Conservation (phyloP, 306 rosid genomes). For the Amphicarpaea edgeworthii region DNA sequence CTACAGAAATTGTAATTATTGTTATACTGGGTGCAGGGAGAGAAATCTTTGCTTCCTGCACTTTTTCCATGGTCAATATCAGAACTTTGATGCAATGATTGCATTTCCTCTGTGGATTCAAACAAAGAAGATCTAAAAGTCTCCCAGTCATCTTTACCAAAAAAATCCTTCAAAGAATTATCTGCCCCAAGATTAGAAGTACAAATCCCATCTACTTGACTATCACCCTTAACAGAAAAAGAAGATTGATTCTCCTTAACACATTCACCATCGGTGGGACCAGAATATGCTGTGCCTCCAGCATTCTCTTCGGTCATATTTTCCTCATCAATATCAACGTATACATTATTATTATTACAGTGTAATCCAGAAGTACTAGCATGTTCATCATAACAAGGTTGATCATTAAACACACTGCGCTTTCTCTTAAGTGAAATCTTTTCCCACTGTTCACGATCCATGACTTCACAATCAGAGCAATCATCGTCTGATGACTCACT, state of each 20-base stretch:
- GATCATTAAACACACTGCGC: slow-evolving; percentile 49
- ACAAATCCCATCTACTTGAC: slow-evolving; percentile 27
- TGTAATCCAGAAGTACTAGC: slow-evolving; percentile 70
- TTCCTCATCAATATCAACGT: slow-evolving; percentile 47
- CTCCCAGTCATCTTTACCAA: slow-evolving; percentile 45
- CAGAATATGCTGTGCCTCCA: slow-evolving; percentile 54
- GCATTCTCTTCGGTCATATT: slow-evolving; percentile 46
- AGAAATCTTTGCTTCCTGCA: slow-evolving; percentile 45
- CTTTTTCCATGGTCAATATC: slow-evolving; percentile 43
- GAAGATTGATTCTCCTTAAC: slow-evolving; percentile 45
- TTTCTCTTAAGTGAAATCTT: slow-evolving; percentile 69
- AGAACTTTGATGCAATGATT: slow-evolving; percentile 13
- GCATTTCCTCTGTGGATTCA: slow-evolving; percentile 37
- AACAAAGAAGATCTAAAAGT: slow-evolving; percentile 20
- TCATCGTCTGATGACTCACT: slow-evolving; percentile 68
- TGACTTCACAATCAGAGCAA: slow-evolving; percentile 82
- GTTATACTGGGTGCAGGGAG: slow-evolving; percentile 31
- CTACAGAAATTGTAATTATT: slow-evolving; percentile 30
- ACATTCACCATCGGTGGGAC: slow-evolving; percentile 50
- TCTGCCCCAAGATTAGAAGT: slow-evolving; percentile 37
- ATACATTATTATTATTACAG: slow-evolving; percentile 32
- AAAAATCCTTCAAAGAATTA: slow-evolving; percentile 38
- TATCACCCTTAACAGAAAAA: slow-evolving; percentile 45
- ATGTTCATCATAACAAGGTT: slow-evolving; percentile 52
- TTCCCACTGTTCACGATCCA: slow-evolving; percentile 84